Percentiles rank a stretch among this genome's conserved stretches.
These are phyloP conservation scores for Batrachochytrium dendrobatidis DNA, from an alignment of 371 early-diverging fungal genomes.

Conservation along the genomic window DNA sequence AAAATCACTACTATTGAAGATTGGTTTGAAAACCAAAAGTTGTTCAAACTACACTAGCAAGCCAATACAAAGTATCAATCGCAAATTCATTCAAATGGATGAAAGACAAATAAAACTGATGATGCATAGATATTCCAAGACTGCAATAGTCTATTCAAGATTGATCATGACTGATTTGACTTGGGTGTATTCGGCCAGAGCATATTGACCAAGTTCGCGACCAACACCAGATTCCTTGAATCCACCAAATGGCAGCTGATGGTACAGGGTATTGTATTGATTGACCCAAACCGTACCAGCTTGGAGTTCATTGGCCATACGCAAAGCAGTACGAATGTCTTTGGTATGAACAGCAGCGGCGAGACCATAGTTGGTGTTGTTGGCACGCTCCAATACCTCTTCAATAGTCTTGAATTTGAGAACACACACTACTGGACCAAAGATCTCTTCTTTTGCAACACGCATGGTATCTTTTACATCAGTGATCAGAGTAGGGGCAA, in stretches of 20 bases:
- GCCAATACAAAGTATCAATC: too few species aligned
- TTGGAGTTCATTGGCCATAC: constrained; percentile 54
- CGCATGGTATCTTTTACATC: constrained; percentile 57
- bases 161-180: constrained; percentile 20
- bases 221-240: constrained; percentile 70
- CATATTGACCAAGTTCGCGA: constrained; percentile 24
- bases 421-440: constrained; percentile 85
- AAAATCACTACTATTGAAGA: too few species aligned
- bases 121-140: too few species aligned
- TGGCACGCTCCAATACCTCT: constrained; percentile 69
- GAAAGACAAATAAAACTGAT: too few species aligned
- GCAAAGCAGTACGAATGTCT: constrained; percentile 56
- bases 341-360: constrained; percentile 81
- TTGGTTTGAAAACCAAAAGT: too few species aligned
- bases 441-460: constrained; percentile 79
- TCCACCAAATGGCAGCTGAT: constrained; percentile 79
- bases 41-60: too few species aligned
- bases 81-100: too few species aligned
- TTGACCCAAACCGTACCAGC: constrained; percentile 59
- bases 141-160: too few species aligned
- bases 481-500: constrained; percentile 71
- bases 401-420: constrained; percentile 62
- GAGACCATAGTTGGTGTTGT: constrained; percentile 70
- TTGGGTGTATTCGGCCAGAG: constrained; percentile 20
- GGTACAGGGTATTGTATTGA: constrained; percentile 40